Base-by-base conservation (phyloP, 345 rosid genomes). In the Noccaea bulbosa region DNA sequence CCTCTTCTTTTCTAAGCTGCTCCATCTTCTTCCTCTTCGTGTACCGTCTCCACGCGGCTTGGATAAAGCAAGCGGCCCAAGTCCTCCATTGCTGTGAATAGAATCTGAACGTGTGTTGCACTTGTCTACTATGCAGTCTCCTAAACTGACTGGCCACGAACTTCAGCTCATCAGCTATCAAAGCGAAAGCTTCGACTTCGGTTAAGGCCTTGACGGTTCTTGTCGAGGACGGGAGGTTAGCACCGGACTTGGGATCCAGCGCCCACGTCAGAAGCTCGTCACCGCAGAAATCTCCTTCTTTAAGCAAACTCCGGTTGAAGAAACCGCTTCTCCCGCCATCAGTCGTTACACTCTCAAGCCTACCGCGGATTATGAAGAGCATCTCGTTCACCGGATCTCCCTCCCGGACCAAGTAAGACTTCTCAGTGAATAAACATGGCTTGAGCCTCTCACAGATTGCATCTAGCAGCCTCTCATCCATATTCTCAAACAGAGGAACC, bases 251-350 rank as follows among this genome's bases (percentile, higher is more conserved):
- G 40, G 98, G 98, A 69, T 93, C 98, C 14, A 93, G 77, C 11
- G 98, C 97, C 98, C 97, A 93, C 10, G 98, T 93, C 62, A 93
- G 69, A 72, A 93, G 89, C 80, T 93, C 98, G 78, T 93, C 98
- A 0, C 98, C 97, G 6, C 97, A 93, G 84, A 93, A 93, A 78
- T 86, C 96, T 63, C 98, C 97, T 81, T 85, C 95, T 74, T 80
- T 93, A 22, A 93, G 88, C 39, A 85, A 70, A 60, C 95, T 72
- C 0, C 83, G 82, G 68, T 93, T 93, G 81, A 82, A 93, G 70
- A 91, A 91, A 12, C 98, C 97, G 16, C 96, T 93, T 73, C 98
- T 83, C 7, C 98, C 98, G 0, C 98, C 98, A 58, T 91, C 96
- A 2, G 98, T 91, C 0, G 98, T 93, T 30, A 86, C 87, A 74